Evolutionary conservation across 2,329 filamentous ascomycete genomes (phyloP).

Genomic region (Sporothrix dimorphospora): DNA sequence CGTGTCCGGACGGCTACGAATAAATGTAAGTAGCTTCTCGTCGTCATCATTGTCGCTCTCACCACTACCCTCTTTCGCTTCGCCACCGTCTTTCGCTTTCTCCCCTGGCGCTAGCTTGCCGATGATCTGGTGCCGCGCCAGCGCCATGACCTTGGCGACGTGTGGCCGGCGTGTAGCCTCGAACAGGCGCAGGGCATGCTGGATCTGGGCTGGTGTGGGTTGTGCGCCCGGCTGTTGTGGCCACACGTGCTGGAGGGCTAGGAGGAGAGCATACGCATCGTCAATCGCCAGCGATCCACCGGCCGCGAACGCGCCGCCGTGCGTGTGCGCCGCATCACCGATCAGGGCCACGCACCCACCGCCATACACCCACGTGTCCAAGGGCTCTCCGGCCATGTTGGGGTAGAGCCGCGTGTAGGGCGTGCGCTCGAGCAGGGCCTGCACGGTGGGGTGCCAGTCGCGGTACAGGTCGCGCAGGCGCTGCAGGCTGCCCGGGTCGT

Average conservation of each 20-base stretch:
- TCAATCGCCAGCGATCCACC: not conserved
- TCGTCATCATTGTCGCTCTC: not conserved
- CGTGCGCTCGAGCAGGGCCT: not conserved
- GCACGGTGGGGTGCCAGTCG: not conserved
- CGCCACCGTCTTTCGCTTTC: not conserved
- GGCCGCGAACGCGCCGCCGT: not conserved
- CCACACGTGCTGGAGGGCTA: not conserved
- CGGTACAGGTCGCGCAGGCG: not conserved
- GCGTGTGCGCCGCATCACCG: not conserved
- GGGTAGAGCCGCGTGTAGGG: not conserved
- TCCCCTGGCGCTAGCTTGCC: not conserved
- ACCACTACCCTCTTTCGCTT: not conserved
- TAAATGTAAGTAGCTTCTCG: not conserved
- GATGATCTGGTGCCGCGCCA: slow-evolving; percentile 2
- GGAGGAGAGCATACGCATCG: not conserved
- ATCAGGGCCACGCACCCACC: not conserved
- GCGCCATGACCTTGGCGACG: not conserved
- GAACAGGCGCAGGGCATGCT: not conserved
- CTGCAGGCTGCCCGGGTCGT: not conserved
- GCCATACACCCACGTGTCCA: not conserved
- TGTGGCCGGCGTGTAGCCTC: not conserved
- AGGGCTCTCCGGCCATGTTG: not conserved
- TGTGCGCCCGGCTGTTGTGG: not conserved
- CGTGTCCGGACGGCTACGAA: not conserved
- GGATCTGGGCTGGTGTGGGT: not conserved